Conservation (phyloP, 257 asterid genomes). For the Solanum tacnaense region DNA sequence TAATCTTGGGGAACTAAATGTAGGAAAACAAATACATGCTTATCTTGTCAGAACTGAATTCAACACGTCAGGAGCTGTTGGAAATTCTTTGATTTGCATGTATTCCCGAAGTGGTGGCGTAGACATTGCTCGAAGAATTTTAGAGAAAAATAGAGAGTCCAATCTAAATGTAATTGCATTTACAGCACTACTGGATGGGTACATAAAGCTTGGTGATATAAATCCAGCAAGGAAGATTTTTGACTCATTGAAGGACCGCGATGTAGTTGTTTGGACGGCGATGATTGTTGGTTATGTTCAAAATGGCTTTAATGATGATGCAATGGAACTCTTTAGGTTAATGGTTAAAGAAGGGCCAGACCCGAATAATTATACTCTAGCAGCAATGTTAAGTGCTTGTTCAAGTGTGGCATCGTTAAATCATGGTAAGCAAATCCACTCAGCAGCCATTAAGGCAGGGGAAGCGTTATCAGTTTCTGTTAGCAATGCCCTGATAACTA, state of each 20-base stretch:
- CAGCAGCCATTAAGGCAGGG: slow-evolving; percentile 47
- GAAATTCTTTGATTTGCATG: slow-evolving; percentile 68
- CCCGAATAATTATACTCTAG: slow-evolving; percentile 74
- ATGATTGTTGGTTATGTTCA: slow-evolving; percentile 78
- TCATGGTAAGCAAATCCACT: slow-evolving; percentile 75
- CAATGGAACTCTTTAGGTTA: slow-evolving; percentile 49
- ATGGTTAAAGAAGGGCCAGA: slow-evolving; percentile 49
- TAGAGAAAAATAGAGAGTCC: slow-evolving; percentile 26
- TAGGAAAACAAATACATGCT: slow-evolving; percentile 72
- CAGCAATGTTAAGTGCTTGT: slow-evolving; percentile 58
- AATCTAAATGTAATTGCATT: slow-evolving; percentile 51
- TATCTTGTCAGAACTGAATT: slow-evolving; percentile 42
- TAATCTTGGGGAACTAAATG: slow-evolving; percentile 30
- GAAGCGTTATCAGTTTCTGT: slow-evolving; percentile 50
- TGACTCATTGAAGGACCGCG: slow-evolving; percentile 48
- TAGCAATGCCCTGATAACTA: slow-evolving; percentile 65
- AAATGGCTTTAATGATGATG: slow-evolving; percentile 48
- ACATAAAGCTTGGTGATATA: slow-evolving; percentile 63
- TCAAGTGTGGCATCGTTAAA: slow-evolving; percentile 66
- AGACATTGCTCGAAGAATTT: slow-evolving; percentile 39
- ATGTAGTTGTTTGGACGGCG: slow-evolving; percentile 90
- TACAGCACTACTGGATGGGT: slow-evolving; percentile 77
- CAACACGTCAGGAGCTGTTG: slow-evolving; percentile 46
- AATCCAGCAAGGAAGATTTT: slow-evolving; percentile 73
- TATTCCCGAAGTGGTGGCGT: slow-evolving; percentile 68